phyloP scores from a whole-genome alignment of 495 filamentous ascomycete species.

The Aspergillus panamensis region DNA sequence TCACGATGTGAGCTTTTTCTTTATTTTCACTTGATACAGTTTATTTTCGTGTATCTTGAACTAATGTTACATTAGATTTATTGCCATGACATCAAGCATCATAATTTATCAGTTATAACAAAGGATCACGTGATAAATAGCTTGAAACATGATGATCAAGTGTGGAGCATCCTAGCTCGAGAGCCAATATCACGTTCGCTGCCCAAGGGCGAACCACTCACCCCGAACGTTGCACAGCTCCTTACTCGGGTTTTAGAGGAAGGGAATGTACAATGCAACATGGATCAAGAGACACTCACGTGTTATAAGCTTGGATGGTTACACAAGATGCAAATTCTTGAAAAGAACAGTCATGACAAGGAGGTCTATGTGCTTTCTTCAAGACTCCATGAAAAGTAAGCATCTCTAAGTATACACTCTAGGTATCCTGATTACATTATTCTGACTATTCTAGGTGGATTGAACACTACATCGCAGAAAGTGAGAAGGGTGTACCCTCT shows the following conservation, averaged over 20 bases:
- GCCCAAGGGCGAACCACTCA: not conserved
- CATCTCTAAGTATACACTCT: conserved; percentile 2
- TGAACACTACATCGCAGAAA: conserved; percentile 8
- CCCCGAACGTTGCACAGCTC: conserved; percentile 2
- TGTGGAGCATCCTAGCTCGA: not conserved
- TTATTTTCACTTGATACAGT: conserved; percentile 6
- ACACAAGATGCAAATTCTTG: conserved; percentile 7
- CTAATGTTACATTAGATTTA: conserved; percentile 10
- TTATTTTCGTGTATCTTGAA: not conserved
- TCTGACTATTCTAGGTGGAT: conserved; percentile 16
- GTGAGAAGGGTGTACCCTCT: not conserved
- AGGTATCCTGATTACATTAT: conserved; percentile 10
- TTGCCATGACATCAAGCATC: conserved; percentile 4
- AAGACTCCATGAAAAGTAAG: conserved; percentile 20
- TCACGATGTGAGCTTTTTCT: conserved; percentile 6
- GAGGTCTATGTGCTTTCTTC: conserved; percentile 18
- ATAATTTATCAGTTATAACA: conserved; percentile 1
- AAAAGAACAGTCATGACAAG: not conserved
- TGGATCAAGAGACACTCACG: not conserved
- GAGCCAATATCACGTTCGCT: conserved; percentile 11
- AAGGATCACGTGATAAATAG: conserved; percentile 2
- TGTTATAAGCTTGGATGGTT: conserved; percentile 16
- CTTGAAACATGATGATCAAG: not conserved
- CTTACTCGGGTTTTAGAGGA: conserved; percentile 10
- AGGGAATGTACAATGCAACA: conserved; percentile 10